A percentile compares a stretch with the other conserved stretches of the same genome.
Conservation (phyloP, 345 rosid genomes). For the Lepidium didymum region DNA sequence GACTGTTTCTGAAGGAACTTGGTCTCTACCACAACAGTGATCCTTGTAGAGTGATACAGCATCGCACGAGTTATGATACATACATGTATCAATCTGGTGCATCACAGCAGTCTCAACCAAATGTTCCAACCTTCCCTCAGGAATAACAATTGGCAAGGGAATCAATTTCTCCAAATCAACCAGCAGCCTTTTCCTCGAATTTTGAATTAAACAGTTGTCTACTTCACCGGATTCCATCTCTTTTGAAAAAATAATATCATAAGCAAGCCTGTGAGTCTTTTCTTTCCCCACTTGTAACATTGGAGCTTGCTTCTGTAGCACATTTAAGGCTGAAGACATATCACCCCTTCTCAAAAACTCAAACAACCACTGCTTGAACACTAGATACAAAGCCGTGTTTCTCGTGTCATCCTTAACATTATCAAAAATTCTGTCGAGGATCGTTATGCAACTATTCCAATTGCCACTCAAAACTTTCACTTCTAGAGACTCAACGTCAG, state of each 20-base stretch:
- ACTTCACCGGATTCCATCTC: constrained; percentile 39
- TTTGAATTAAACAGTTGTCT: constrained; percentile 30
- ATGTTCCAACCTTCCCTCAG: constrained; percentile 62
- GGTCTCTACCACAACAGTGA: constrained; percentile 65
- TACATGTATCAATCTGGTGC: constrained; percentile 59
- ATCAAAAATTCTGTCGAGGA: constrained; percentile 35
- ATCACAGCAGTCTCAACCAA: constrained; percentile 58
- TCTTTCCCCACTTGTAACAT: constrained; percentile 43
- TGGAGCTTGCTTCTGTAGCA: constrained; percentile 54
- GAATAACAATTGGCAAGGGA: constrained; percentile 49
- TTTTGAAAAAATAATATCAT: constrained; percentile 37
- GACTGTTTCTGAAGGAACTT: constrained; percentile 71
- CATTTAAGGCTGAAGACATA: constrained; percentile 45
- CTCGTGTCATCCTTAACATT: constrained; percentile 37
- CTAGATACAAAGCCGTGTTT: constrained; percentile 50
- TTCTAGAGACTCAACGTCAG: constrained; percentile 47
- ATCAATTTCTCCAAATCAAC: constrained; percentile 53
- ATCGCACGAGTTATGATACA: constrained; percentile 61
- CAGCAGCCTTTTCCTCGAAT: constrained; percentile 45
- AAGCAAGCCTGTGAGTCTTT: constrained; percentile 51
- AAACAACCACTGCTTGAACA: constrained; percentile 57
- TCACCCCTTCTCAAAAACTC: constrained; percentile 59
- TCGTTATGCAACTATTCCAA: constrained; percentile 58
- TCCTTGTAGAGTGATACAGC: constrained; percentile 60
- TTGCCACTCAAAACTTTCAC: constrained; percentile 50